Evolutionary conservation across 1,284 basidiomycete species (phyloP), one percentile per base, ranked within the genome.

Genomic region (Apiotrichum siamense): DNA sequence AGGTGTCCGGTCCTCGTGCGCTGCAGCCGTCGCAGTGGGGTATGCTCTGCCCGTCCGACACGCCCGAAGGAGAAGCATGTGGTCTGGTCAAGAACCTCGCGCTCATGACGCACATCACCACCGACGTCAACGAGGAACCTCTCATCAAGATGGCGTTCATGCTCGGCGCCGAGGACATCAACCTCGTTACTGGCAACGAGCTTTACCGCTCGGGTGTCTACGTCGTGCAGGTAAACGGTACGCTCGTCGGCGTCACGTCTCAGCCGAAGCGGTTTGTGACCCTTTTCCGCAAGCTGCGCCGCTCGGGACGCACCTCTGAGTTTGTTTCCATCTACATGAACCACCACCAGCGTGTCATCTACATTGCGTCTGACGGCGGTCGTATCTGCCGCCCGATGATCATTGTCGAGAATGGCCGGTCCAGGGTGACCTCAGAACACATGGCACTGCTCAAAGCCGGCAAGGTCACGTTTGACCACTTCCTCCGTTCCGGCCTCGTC

Each of bases 91-190:
- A 99, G 78, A 99, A 99, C 74, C 77, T 99, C 52, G 97, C 96
- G 3, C 80, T 98, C 37, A 99, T 98, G 93, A 98, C 97, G 3
- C 97, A 99, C 74, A 99, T 99, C 73, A 99, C 96, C 13, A 98
- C 97, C 23, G 96, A 98, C 72, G 92, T 94, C 18, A 92, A 96
- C 57, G 96, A 99, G 73, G 88, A 86, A 58, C 93, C 96, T 3
- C 88, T 99, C 55, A 83, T 90, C 62, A 81, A 84, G 55, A 78
- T 97, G 39, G 86, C 90, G 3, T 96, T 87, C 74, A 86, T 96
- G 82, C 82, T 98, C 25, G 97, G 96, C 27, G 87, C 96, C 20
- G 93, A 98, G 82, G 96, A 99, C 72, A 97, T 98, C 69, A 83
- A 83, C 60, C 79, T 93, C 33, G 83, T 87, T 41, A 97, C 94